Conservation (phyloP, 805 yeast genomes). For the Yarrowia sp. region DNA sequence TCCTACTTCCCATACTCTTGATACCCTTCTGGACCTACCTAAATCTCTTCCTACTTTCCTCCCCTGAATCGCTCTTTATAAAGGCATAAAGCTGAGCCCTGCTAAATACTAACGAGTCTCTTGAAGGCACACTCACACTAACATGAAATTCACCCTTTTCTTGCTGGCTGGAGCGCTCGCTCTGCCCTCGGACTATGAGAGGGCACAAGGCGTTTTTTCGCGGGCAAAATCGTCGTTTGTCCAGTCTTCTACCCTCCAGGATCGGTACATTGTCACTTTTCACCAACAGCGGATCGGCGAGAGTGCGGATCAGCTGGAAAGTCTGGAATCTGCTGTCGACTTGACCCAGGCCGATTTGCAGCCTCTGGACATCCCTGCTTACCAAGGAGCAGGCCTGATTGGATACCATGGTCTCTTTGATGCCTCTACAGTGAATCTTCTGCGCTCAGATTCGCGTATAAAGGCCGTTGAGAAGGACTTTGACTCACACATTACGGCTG, state of each 20-base stretch:
- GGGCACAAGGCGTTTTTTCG: slow-evolving; percentile 5
- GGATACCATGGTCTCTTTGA: slow-evolving; percentile 29
- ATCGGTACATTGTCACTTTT: slow-evolving; percentile 12
- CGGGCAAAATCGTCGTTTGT: slow-evolving; percentile 10
- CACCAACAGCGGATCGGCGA: neutral
- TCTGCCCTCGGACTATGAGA: slow-evolving; percentile 13
- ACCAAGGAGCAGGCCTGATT: slow-evolving; percentile 7
- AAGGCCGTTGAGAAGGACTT: slow-evolving; percentile 4
- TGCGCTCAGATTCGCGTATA: neutral
- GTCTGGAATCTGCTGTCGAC: neutral
- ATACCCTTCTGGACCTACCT: neutral
- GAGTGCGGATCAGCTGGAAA: slow-evolving; percentile 5
- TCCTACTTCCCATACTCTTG: neutral
- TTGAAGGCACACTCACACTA: neutral
- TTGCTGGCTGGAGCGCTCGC: slow-evolving; percentile 15
- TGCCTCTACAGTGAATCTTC: neutral
- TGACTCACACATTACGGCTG: neutral
- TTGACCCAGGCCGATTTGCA: neutral
- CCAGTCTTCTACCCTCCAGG: neutral
- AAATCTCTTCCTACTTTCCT: neutral
- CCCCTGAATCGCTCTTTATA: neutral
- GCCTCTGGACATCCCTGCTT: slow-evolving; percentile 18
- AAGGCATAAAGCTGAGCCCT: neutral
- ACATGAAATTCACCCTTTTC: neutral
- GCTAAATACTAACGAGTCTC: neutral